phyloP scores from a whole-genome alignment of 805 yeast species.

The Candida saitoana region DNA sequence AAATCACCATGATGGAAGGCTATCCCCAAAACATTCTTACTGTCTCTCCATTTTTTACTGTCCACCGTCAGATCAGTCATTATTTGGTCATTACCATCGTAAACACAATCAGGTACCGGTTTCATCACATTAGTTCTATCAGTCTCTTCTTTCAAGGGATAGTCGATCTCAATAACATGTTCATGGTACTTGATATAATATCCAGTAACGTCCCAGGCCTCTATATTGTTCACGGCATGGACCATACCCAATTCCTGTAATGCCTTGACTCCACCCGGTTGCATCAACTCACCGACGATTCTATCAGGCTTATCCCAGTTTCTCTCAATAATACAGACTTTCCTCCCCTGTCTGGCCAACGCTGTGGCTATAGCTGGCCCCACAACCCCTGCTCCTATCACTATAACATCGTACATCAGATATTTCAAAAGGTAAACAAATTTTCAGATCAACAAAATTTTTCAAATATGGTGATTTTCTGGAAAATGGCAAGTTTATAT shows the following conservation, averaged over 20 bases:
- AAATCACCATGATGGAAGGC: slow-evolving; percentile 94
- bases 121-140: slow-evolving; percentile 39
- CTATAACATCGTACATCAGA: slow-evolving; percentile 66
- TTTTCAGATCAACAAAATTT: too few relatives aligned
- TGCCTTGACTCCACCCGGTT: slow-evolving; percentile 93
- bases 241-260: slow-evolving; percentile 78
- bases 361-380: slow-evolving; percentile 93
- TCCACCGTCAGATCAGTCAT: slow-evolving; percentile 45
- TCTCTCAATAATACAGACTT: slow-evolving; percentile 75
- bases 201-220: slow-evolving; percentile 74
- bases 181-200: slow-evolving; percentile 72
- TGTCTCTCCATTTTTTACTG: slow-evolving; percentile 52
- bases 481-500: too few relatives aligned
- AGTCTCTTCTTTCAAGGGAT: slow-evolving; percentile 57
- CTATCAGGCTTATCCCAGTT: slow-evolving; percentile 93
- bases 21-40: slow-evolving; percentile 63
- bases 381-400: slow-evolving; percentile 97
- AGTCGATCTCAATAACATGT: slow-evolving; percentile 55
- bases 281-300: slow-evolving; percentile 95
- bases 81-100: slow-evolving; percentile 55
- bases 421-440: not conserved
- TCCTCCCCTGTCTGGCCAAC: slow-evolving; percentile 84
- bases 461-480: too few relatives aligned
- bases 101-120: slow-evolving; percentile 54
- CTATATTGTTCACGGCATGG: slow-evolving; percentile 67